A percentile compares a stretch with the other conserved stretches of the same genome.
Evolutionary conservation across 306 rosid genomes (phyloP).

Genomic region (Rubus parviflorus): DNA sequence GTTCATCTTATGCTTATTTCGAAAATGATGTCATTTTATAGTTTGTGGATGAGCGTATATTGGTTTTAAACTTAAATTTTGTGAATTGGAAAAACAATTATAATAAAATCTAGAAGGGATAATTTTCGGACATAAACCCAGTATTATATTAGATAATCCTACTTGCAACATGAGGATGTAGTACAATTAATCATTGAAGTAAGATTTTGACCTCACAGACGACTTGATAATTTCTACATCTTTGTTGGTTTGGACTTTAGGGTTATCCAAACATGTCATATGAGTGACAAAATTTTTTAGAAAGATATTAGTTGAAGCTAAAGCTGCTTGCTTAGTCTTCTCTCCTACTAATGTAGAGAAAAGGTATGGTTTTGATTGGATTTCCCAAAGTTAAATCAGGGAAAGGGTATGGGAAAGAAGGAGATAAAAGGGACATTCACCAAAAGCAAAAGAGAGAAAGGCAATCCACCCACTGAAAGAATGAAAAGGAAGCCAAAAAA

Average conservation of each 20-base stretch:
- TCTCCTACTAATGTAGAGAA: slow-evolving; percentile 26
- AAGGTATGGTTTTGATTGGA: slow-evolving; percentile 52
- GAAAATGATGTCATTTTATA: not conserved
- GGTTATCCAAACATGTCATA: slow-evolving; percentile 15
- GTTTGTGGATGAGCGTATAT: no score
- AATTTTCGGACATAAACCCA: not conserved
- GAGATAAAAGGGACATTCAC: slow-evolving; percentile 51
- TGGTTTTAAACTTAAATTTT: no score
- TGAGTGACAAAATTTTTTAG: slow-evolving; percentile 27
- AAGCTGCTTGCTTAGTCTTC: slow-evolving; percentile 41
- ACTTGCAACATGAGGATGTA: not conserved
- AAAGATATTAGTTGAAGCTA: slow-evolving; percentile 34
- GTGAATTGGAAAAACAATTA: no score
- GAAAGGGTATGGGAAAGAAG: slow-evolving; percentile 46
- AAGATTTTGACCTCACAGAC: not conserved
- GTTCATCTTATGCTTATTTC: not conserved
- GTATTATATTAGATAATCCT: not conserved
- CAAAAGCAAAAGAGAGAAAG: slow-evolving; percentile 46
- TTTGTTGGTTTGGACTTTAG: slow-evolving; percentile 9
- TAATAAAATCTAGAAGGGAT: not conserved
- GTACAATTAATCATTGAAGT: not conserved
- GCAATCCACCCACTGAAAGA: slow-evolving; percentile 35
- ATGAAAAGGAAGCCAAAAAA: slow-evolving; percentile 2
- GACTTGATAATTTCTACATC: not conserved
- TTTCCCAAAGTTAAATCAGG: slow-evolving; percentile 39